Evolutionary conservation across 768 basidiomycete genomes (phyloP).

Genomic region (Panaeolus cyanescens): DNA sequence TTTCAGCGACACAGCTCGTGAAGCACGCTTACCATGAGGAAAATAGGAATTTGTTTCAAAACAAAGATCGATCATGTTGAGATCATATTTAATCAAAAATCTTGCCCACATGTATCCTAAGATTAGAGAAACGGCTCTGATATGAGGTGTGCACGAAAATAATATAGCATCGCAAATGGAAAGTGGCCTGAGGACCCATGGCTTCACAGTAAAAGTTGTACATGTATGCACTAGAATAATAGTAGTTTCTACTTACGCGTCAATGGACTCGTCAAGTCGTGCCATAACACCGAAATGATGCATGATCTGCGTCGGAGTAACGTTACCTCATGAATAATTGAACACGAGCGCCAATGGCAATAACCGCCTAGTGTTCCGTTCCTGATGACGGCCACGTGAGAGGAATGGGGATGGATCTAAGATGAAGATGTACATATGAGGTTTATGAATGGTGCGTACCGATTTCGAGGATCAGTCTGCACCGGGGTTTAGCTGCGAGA

Average conservation of each 20-base stretch:
- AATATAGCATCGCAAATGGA: too few species aligned
- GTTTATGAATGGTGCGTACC: not conserved
- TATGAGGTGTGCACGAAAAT: too few species aligned
- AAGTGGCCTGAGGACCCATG: too few species aligned
- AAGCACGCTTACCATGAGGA: not conserved
- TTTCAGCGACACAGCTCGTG: not conserved
- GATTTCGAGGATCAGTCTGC: not conserved
- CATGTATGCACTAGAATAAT: not conserved
- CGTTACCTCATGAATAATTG: not conserved
- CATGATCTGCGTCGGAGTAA: slow-evolving; percentile 2
- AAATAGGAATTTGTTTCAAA: not conserved
- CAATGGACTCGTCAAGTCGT: not conserved
- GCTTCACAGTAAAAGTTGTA: too few species aligned
- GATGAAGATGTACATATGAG: not conserved
- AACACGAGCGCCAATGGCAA: not conserved
- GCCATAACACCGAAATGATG: not conserved
- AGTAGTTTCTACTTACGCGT: not conserved
- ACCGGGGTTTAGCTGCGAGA: slow-evolving; percentile 1
- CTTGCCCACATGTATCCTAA: not conserved
- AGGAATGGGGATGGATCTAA: not conserved
- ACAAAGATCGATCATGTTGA: not conserved
- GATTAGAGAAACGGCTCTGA: not conserved
- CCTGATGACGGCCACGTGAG: not conserved
- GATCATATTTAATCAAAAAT: not conserved
- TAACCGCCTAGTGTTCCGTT: not conserved